Conservation (phyloP, 2,329 filamentous ascomycete species). For the Chaetomium sp. region DNA sequence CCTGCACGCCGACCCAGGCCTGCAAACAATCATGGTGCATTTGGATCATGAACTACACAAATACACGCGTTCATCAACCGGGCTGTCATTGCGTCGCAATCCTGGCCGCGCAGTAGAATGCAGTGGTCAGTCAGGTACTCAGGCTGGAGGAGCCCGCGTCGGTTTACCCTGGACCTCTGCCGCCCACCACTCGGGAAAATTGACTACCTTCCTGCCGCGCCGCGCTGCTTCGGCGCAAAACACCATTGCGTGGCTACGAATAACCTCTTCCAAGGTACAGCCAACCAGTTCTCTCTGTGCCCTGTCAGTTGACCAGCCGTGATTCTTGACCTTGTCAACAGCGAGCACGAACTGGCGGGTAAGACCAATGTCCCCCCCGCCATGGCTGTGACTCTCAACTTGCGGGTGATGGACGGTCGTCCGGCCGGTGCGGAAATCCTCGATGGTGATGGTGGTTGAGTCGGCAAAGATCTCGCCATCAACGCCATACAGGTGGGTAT, state of each 20-base stretch:
- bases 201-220: constrained; percentile 66
- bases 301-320: constrained; percentile 63
- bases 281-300: constrained; percentile 79
- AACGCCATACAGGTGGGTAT: constrained; percentile 83
- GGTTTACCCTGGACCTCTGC: constrained; percentile 48
- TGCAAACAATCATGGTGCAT: too few relatives aligned
- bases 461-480: constrained; percentile 86
- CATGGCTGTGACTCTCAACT: constrained; percentile 62
- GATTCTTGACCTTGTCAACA: constrained; percentile 75
- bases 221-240: constrained; percentile 93
- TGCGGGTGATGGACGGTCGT: constrained; percentile 62
- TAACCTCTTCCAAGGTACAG: constrained; percentile 80
- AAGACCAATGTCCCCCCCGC: constrained; percentile 79
- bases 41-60: not conserved
- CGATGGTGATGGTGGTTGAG: constrained; percentile 72
- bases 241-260: constrained; percentile 89
- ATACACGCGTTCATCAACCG: not conserved
- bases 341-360: constrained; percentile 81
- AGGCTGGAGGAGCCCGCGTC: constrained; percentile 15
- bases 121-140: not conserved
- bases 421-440: constrained; percentile 66
- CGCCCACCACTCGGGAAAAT: constrained; percentile 78
- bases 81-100: not conserved
- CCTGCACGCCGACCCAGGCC: too few relatives aligned
- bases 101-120: not conserved